Base-by-base conservation (phyloP, 495 filamentous ascomycete genomes). In the Penicillium chermesinum region DNA sequence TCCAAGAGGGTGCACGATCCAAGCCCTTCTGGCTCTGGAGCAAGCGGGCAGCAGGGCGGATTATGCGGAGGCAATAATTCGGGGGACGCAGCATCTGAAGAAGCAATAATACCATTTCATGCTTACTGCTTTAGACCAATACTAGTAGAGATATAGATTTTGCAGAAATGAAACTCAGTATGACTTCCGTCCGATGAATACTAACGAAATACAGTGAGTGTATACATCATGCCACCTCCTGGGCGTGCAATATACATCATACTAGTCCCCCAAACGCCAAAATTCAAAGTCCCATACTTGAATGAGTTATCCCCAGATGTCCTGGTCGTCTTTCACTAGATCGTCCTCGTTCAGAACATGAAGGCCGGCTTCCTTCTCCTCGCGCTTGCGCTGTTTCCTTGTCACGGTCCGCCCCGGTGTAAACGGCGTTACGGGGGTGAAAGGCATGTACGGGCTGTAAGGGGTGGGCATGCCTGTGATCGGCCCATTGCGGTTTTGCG, bases 371-470 rank as follows among this genome's bases (percentile, higher is more conserved):
- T 61, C 65, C 38, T 61, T 63, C 44, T 67, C 65, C 46, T 62
- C 59, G 47, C 73, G 67, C 73, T 86, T 89, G 39, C 88, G 67
- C 57, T 96, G 87, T 50, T 79, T 78, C 64, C 78, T 82, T 9
- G 82, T 88, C 35, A 89, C 83, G 39, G 90, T 73, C 44, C 81
- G 64, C 38, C 82, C 81, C 1, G 91, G 90, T 21, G 90, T 94
- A 47, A 96, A 81, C 0, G 91, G 91, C 13, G 93, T 87, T 7
- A 94, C 75, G 0, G 91, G 90, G 1, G 86, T 88, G 59, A 86
- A 91, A 0, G 91, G 91, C 77, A 95, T 93, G 59, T 96, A 96
- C 4, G 91, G 87, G 45, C 80, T 85, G 64, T 96, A 95, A 5
- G 91, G 91, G 7, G 80, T 84, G 27, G 89, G 82, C 34, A 86